Percentiles rank a stretch among this genome's conserved stretches.
phyloP scores from a whole-genome alignment of 1,139 yeast species.

The Kazachstania sp. region DNA sequence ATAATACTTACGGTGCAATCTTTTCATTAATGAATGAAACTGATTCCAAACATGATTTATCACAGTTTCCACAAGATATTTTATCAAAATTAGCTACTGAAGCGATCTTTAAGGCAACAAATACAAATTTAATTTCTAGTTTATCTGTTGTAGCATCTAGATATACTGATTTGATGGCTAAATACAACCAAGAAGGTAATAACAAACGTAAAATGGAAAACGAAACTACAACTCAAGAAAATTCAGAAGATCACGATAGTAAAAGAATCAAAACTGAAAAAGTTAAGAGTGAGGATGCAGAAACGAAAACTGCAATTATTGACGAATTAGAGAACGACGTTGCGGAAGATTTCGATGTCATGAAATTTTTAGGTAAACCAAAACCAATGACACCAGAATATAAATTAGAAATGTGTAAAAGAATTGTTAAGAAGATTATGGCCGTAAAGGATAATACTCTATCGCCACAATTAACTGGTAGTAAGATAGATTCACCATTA shows the following conservation, averaged over 20 bases:
- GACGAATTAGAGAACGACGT: conserved; percentile 17
- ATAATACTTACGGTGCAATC: conserved; percentile 34
- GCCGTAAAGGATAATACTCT: conserved; percentile 3
- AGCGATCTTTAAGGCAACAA: conserved; percentile 52
- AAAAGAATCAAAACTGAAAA: conserved; percentile 7
- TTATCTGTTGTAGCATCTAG: conserved; percentile 60
- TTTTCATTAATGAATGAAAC: conserved; percentile 57
- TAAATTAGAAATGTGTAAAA: conserved; percentile 20
- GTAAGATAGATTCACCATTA: conserved; percentile 12
- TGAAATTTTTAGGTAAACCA: conserved; percentile 9
- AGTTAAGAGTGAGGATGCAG: conserved; percentile 13
- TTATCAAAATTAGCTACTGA: conserved; percentile 56
- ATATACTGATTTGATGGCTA: conserved; percentile 36
- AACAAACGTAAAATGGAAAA: conserved; percentile 1
- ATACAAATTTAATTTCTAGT: conserved; percentile 53
- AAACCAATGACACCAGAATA: conserved; percentile 19
- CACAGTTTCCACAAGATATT: conserved; percentile 55
- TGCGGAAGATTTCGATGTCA: not conserved
- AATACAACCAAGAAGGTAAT: conserved; percentile 6
- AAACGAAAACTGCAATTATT: conserved; percentile 21
- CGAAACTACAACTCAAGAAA: not conserved
- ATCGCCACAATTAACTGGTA: not conserved
- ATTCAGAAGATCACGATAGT: not conserved
- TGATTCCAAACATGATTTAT: conserved; percentile 61
- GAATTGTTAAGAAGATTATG: conserved; percentile 21